A percentile compares a stretch with the other conserved stretches of the same genome.
Conservation (phyloP, 768 basidiomycete genomes). For the Naganishia vishniacii region DNA sequence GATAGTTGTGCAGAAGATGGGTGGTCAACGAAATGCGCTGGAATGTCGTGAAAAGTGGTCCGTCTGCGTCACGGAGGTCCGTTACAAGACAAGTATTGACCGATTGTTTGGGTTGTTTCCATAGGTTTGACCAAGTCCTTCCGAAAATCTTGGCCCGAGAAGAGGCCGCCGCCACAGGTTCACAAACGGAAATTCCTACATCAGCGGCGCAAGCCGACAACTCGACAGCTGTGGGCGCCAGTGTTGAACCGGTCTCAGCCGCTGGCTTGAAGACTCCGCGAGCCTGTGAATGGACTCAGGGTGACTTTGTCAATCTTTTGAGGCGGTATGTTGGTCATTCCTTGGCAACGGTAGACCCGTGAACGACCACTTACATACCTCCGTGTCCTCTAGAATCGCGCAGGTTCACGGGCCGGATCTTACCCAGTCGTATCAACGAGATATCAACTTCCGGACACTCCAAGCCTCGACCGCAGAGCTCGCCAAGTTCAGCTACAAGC, state of each 20-base stretch:
- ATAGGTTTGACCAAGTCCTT: constrained; percentile 20
- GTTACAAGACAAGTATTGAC: no score
- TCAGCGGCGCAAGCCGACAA: not conserved
- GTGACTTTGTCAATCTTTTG: constrained; percentile 7
- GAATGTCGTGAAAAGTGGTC: constrained; percentile 19
- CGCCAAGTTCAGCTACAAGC: constrained; percentile 19
- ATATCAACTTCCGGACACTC: constrained; percentile 17
- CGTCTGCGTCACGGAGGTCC: not conserved
- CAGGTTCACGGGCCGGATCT: constrained; percentile 5
- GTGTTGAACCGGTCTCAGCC: not conserved
- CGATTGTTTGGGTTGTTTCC: no score
- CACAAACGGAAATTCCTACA: not conserved
- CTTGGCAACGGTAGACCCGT: no score
- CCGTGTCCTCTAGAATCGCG: not conserved
- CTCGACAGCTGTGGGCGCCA: not conserved
- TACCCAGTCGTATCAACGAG: not conserved
- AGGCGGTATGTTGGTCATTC: constrained; percentile 14
- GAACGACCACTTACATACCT: not conserved
- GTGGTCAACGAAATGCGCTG: constrained; percentile 13
- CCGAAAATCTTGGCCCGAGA: constrained; percentile 3
- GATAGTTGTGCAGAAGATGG: not conserved
- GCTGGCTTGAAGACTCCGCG: constrained; percentile 6
- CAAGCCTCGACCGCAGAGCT: constrained; percentile 7
- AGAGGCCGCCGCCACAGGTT: not conserved
- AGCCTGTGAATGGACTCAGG: constrained; percentile 7